Base-by-base conservation (phyloP, 257 asterid species). In the Craterostigma plantagineum region DNA sequence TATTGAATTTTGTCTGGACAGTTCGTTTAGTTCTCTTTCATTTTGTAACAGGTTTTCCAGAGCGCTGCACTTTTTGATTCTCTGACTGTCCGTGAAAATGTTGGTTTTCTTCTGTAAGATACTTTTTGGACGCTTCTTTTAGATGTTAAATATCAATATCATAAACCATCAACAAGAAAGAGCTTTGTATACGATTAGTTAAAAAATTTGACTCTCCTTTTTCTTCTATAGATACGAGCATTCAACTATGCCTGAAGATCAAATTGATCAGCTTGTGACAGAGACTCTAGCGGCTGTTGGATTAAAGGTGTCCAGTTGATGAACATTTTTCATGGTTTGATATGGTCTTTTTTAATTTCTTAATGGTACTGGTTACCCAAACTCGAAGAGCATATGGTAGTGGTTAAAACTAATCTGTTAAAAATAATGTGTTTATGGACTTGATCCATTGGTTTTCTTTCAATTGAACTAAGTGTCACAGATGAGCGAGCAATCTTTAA, bases 31-130 rank as follows among this genome's bases (percentile, higher is more conserved):
- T 48, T 44, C 50, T 33, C 55, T 45, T 64, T 47, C 50, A 47
- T 34, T 38, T 37, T 51, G 46, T 60, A 15, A 72, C 90, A 87
- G 98, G 93, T 90, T 48, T 90, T 90, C 56, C 99, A 90, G 65
- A 90, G 99, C 66, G 94, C 95, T 18, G 99, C 99, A 4, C 95
- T 90, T 57, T 83, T 90, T 56, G 95, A 90, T 76, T 90, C 99
- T 11, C 69, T 79, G 58, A 79, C 94, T 16, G 99, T 90, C 71
- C 86, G 91, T 40, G 94, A 90, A 64, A 90, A 90, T 66, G 92
- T 90, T 62, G 99, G 99, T 48, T 90, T 90, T 62, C 67, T 83
- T 54, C 58, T 90, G 99, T 90, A 79, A 76, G 98, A 57, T 63
- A 33, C 3, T 41, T n/a, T 16, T 11, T 41, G 14, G 17, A 12